These are phyloP conservation scores for Ceratocystis cubensis DNA, from an alignment of 2,329 filamentous ascomycete species.

Conservation along the genomic window DNA sequence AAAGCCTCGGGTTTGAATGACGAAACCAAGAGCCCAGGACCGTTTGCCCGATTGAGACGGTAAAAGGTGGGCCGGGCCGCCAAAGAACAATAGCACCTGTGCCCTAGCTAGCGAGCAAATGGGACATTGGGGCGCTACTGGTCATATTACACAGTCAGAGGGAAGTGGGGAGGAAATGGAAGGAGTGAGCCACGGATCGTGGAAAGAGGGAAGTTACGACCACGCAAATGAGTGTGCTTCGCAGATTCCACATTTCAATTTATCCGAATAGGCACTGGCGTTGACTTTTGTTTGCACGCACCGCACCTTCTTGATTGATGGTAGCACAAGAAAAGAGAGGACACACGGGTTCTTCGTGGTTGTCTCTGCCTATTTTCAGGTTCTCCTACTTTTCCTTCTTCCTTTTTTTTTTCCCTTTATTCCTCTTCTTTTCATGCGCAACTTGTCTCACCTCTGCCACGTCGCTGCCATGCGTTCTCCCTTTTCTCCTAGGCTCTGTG, in stretches of 20 bases:
- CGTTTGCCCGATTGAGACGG: background rate
- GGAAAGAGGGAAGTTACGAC: background rate
- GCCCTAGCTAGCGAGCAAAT: background rate
- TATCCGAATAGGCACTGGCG: background rate
- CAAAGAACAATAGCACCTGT: background rate
- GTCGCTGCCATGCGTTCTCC: background rate
- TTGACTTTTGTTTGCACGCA: background rate
- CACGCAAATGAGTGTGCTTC: background rate
- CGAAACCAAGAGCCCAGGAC: background rate
- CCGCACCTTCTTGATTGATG: background rate
- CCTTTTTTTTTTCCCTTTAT: background rate
- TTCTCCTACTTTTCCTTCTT: background rate
- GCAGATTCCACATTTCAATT: background rate
- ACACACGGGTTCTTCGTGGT: background rate
- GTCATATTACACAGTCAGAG: constrained; percentile 4
- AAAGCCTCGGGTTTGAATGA: background rate
- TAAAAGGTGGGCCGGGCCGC: constrained; percentile 1
- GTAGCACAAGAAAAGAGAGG: constrained; percentile 6
- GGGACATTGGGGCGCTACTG: background rate
- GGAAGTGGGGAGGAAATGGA: background rate
- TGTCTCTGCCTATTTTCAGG: background rate
- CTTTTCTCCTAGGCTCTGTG: background rate
- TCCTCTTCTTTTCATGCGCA: background rate
- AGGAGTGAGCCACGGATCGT: background rate
- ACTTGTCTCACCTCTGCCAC: background rate